These are phyloP conservation scores for Brachypodium distachyon DNA, from an alignment of 202 grass and related monocot species.

Conservation along the genomic window DNA sequence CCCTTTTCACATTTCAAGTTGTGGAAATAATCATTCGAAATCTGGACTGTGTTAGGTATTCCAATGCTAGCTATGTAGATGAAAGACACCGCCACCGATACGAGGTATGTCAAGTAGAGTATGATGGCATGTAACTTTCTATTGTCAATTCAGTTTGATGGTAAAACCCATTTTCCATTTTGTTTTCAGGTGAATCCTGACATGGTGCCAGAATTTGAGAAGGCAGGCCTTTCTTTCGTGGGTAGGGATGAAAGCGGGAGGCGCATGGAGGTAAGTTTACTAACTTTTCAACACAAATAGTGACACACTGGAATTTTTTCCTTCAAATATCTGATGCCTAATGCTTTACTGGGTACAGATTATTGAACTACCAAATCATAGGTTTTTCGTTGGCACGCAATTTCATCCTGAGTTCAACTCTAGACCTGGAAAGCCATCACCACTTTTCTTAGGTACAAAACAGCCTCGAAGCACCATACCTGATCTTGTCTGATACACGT, in stretches of 20 bases:
- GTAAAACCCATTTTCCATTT: conserved; percentile 1
- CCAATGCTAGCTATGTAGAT: conserved; percentile 57
- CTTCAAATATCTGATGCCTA: background rate
- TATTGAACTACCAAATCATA: conserved; percentile 68
- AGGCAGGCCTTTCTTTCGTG: conserved; percentile 72
- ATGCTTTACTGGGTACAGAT: conserved; percentile 42
- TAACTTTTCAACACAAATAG: background rate
- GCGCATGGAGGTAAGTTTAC: conserved; percentile 69
- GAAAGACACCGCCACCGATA: conserved; percentile 98
- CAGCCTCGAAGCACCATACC: background rate
- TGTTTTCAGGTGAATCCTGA: conserved; percentile 85
- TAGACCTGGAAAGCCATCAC: conserved; percentile 76
- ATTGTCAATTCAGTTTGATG: conserved; percentile 2
- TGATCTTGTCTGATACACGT: background rate
- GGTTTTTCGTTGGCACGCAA: conserved; percentile 64
- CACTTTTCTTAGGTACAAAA: conserved; percentile 90
- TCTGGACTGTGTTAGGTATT: conserved; percentile 54
- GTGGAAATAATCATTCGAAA: background rate
- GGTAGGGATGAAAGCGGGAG: conserved; percentile 64
- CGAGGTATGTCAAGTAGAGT: conserved; percentile 47
- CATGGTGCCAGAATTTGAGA: conserved; percentile 83
- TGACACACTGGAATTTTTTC: background rate
- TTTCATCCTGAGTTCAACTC: conserved; percentile 99
- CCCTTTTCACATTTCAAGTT: background rate
- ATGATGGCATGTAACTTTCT: background rate